Evolutionary conservation across 2,329 filamentous ascomycete genomes (phyloP), one percentile per base, ranked within the genome.

Genomic region (Fusarium gaditjirri): DNA sequence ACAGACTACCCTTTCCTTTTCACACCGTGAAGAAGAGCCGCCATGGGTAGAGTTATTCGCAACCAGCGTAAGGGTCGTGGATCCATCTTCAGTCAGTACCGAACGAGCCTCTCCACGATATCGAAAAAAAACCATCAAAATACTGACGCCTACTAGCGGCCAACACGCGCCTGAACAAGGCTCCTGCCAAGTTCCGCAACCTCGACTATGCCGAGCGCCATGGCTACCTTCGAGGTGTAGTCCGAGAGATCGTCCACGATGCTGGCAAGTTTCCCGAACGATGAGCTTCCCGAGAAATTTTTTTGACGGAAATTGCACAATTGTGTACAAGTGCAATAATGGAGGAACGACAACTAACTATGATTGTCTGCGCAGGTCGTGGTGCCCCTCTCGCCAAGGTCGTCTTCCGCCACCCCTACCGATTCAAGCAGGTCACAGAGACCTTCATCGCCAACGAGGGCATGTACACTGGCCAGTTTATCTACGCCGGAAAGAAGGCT

Each of bases 361-460:
- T 71, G 61, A 74, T 66, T 77, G 68, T 68, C 59, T 73, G 56
- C 74, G 44, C 76, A 83, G 82, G 82, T 85, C 95, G 96, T 88
- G 96, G 96, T 88, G 94, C 97, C 86, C 96, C 96, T 81, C 94
- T 99, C 83, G 96, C 96, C 84, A 94, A 94, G 87, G 95, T 99
- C 83, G 88, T 91, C 81, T 99, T 99, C 94, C 95, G 96, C 81
- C 93, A 97, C 87, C 94, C 96, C 81, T 99, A 99, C 93, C 91
- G 92, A 86, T 98, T 94, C 93, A 97, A 97, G 92, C 92, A 95
- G 84, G 88, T 94, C 85, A 95, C 93, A 86, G 95, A 99, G 92
- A 99, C 96, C 80, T 98, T 99, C 92, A 99, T 99, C 84, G 96
- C 96, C 87, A 99, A 98, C 89, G 96, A 98, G 90, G 96, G 96